Conservation (phyloP, 805 yeast species). For the Suhomyces sp. region DNA sequence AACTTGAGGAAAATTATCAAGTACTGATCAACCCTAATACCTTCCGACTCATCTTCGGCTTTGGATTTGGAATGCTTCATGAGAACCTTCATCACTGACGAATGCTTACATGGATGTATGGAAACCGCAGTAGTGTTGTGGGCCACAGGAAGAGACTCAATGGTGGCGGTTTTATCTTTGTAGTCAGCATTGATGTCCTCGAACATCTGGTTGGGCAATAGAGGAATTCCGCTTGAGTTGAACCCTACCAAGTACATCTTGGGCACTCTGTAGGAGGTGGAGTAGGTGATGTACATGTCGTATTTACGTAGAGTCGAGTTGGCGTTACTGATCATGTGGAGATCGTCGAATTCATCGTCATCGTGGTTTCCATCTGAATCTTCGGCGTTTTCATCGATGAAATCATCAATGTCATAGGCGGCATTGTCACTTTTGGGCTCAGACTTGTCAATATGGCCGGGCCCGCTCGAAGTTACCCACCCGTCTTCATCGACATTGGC, state of each 20-base stretch:
- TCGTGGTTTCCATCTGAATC: constrained; percentile 29
- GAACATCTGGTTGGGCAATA: constrained; percentile 87
- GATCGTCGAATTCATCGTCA: constrained; percentile 34
- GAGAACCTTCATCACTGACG: constrained; percentile 87
- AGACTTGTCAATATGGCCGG: neutral
- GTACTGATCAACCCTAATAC: constrained; percentile 84
- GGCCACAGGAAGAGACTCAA: constrained; percentile 85
- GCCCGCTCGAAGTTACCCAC: constrained; percentile 43
- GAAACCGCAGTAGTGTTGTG: constrained; percentile 76
- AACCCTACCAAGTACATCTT: constrained; percentile 90
- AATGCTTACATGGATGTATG: constrained; percentile 95
- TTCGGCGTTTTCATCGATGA: constrained; percentile 44
- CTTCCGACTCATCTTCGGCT: constrained; percentile 18
- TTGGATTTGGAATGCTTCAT: constrained; percentile 60
- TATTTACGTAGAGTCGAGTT: constrained; percentile 59
- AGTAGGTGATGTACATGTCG: constrained; percentile 87
- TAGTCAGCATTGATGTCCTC: constrained; percentile 92
- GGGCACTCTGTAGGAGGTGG: constrained; percentile 94
- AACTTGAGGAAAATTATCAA: constrained; percentile 86
- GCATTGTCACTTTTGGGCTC: neutral
- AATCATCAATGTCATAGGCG: constrained; percentile 44
- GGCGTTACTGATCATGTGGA: constrained; percentile 27
- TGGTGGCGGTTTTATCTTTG: constrained; percentile 93
- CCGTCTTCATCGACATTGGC: constrained; percentile 45
- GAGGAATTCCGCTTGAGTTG: constrained; percentile 77